phyloP scores from a whole-genome alignment of 441 rosid species.

The Mallotus repandus region DNA sequence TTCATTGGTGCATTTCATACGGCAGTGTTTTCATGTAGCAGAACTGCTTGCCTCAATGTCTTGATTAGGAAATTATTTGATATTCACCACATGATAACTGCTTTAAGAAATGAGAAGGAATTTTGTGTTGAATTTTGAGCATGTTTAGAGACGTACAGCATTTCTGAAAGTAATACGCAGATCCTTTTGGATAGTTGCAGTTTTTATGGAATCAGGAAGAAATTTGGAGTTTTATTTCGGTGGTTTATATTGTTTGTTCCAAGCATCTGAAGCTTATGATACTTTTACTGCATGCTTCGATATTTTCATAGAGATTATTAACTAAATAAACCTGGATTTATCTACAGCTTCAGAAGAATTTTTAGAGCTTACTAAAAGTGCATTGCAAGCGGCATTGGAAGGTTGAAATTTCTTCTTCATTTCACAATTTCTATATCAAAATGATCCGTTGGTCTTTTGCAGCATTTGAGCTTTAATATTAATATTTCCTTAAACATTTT shows the following conservation, averaged over 20 bases:
- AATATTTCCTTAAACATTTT: conserved; percentile 15
- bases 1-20: background rate
- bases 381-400: conserved; percentile 88
- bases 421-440: conserved; percentile 11
- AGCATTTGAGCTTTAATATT: background rate
- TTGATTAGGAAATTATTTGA: background rate
- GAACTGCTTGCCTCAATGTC: background rate
- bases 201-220: background rate
- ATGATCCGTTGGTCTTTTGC: conserved; percentile 7
- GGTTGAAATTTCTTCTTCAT: conserved; percentile 36
- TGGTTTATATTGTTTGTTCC: background rate
- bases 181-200: no score
- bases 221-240: background rate
- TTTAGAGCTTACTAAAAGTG: conserved; percentile 93
- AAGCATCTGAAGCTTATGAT: background rate
- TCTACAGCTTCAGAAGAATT: conserved; percentile 92
- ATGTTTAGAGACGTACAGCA: background rate
- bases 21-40: background rate
- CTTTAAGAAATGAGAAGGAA: background rate
- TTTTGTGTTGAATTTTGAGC: background rate
- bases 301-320: background rate
- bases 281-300: background rate
- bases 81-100: background rate
- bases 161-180: background rate
- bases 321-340: background rate